Conservation (phyloP, 2,329 filamentous ascomycete genomes). For the Neurospora crassa region DNA sequence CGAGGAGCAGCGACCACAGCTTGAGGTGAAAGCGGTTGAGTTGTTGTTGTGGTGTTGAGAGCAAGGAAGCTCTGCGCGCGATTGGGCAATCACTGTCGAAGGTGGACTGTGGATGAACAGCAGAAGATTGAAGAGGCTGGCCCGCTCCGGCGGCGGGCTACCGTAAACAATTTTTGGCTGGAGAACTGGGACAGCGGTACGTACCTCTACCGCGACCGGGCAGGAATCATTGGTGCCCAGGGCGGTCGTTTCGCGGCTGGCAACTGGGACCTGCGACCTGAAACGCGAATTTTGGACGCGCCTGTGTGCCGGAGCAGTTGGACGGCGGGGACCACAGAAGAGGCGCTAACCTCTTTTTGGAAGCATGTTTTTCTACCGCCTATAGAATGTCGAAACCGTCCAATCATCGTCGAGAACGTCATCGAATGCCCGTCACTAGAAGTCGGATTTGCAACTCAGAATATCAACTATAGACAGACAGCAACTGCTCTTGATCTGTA, state of each 20-base stretch:
- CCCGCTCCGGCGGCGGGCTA: conserved; percentile 8
- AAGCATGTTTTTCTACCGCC: conserved; percentile 11
- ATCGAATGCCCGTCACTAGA: not conserved
- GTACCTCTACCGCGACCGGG: conserved; percentile 2
- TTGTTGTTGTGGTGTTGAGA: not conserved
- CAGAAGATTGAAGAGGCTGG: conserved; percentile 12
- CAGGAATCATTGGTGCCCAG: conserved; percentile 16
- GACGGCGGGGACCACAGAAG: not conserved
- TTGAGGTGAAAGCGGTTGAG: not conserved
- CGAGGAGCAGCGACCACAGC: not conserved
- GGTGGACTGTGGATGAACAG: conserved; percentile 1
- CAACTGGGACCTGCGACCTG: not conserved
- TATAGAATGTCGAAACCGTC: not conserved
- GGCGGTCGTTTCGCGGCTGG: not conserved
- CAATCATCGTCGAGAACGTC: conserved; percentile 1
- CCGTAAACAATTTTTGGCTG: conserved; percentile 24
- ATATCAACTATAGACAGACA: not conserved
- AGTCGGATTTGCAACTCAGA: not conserved
- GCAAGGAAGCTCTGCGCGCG: not conserved
- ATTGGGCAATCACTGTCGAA: not conserved
- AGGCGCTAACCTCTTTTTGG: conserved; percentile 11
- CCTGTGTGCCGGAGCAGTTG: not conserved
- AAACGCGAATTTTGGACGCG: conserved; percentile 2
- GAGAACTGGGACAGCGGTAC: not conserved
- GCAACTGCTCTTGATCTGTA: not conserved